Evolutionary conservation across 148 eudicot species (phyloP).

Genomic region (Camellia granthamiana): DNA sequence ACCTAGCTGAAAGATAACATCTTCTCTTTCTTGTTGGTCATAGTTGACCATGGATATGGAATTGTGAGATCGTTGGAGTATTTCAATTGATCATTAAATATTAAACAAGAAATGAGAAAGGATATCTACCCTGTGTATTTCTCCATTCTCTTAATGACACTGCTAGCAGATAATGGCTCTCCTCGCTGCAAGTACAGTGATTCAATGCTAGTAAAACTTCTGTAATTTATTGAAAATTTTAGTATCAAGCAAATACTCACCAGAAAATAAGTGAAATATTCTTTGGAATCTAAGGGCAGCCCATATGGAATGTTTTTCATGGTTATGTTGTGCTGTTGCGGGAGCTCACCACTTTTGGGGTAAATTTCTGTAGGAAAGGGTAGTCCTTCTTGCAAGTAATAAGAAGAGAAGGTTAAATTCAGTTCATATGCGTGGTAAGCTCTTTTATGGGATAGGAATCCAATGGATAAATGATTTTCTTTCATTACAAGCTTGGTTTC

Average conservation of each 20-base stretch:
- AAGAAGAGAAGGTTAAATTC: constrained; percentile 3
- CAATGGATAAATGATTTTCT: constrained; percentile 8
- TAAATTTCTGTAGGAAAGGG: background rate
- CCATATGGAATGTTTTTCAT: constrained; percentile 15
- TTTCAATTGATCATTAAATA: background rate
- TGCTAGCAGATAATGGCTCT: constrained; percentile 22
- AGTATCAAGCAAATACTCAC: constrained; percentile 15
- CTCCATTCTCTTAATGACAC: constrained; percentile 16
- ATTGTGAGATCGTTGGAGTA: background rate
- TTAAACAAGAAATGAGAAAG: background rate
- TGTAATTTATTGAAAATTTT: background rate
- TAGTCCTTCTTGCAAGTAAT: background rate
- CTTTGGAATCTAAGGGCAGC: constrained; percentile 6
- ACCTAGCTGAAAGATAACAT: background rate
- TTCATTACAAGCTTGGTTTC: background rate
- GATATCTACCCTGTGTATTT: constrained; percentile 16
- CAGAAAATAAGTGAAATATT: constrained; percentile 23
- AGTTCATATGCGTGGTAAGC: background rate
- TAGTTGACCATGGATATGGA: background rate
- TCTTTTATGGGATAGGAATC: background rate
- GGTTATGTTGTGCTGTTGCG: background rate
- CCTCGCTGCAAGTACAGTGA: constrained; percentile 17
- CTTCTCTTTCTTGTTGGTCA: background rate
- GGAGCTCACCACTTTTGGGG: constrained; percentile 5
- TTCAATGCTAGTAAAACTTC: background rate